Base-by-base conservation (phyloP, 1,139 yeast species). In the Diutina siamensis region DNA sequence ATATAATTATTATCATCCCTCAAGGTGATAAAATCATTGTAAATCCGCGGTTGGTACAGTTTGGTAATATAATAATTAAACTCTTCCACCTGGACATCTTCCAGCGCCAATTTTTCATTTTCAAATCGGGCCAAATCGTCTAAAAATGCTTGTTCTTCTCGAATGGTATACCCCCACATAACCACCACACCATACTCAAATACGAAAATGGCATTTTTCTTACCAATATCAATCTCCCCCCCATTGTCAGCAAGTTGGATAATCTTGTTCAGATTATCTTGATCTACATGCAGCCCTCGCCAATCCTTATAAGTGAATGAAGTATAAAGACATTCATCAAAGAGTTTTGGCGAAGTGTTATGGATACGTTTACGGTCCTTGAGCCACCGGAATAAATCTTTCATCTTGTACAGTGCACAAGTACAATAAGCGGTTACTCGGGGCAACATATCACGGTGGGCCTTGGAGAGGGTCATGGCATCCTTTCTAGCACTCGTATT, bases 391-490 rank as follows among this genome's bases (percentile, higher is more conserved):
- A 83, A 71, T 42, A 92, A 65, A 46, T 89, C 97, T 54, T 83
- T 78, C 94, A 92, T 85, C 52, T 78, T 79, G 59, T 88, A 92
- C 21, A 94, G 80, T 34, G 96, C 92, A 40, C 97, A 88, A 0
- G 97, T 89, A 64, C 97, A 89, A 59, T 88, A 92, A 0, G 96
- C 95, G 0, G 97, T 89, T 2, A 89, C 97, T 53, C 98, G 68
- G 1, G 98, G 94, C 46, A 84, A 67, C 46, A 83, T 62, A 44
- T 81, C 83, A 49, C 98, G 71, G 59, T 92, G 97, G 53, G 85
- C 84, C 57, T 88, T 89, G 5, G 97, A 95, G 49, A 92, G 68
- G 40, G 89, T 76, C 58, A 88, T 97, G 1, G 98, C 98, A 68
- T 92, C 97, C 53, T 82, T 83, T 52, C 97, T 69, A 0, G 98